phyloP scores from a whole-genome alignment of 73 alveolate genomes.

The Symbiodinium natans region DNA sequence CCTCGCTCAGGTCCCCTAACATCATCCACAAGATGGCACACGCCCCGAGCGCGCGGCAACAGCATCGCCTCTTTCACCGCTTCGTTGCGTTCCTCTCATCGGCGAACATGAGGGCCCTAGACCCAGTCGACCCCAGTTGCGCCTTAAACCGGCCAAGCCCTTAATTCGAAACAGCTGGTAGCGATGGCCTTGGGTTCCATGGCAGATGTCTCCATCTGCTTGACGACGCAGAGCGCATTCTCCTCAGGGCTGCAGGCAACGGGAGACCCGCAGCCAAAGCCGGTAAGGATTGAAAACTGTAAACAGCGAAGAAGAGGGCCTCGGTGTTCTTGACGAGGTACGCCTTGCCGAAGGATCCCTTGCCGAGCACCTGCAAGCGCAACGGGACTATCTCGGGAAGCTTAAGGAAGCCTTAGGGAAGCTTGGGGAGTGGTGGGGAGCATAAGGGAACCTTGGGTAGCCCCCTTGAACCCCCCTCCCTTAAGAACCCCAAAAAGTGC shows the following conservation, averaged over 20 bases:
- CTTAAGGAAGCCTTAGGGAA: background rate
- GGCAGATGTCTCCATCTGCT: slow-evolving; percentile 97
- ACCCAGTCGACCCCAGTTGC: no score
- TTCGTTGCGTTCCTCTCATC: slow-evolving; percentile 96
- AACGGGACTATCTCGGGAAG: background rate
- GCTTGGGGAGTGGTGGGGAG: background rate
- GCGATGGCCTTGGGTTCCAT: slow-evolving; percentile 96
- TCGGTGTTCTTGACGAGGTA: slow-evolving; percentile 96
- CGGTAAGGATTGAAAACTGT: background rate
- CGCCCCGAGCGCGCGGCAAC: no score
- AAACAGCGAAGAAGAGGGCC: background rate
- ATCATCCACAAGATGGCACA: no score
- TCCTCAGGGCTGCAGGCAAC: background rate
- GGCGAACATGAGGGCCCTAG: no score
- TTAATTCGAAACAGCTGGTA: no score
- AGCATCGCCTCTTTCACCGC: slow-evolving; percentile 98
- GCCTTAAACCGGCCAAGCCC: no score
- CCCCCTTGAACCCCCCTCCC: background rate
- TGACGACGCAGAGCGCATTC: slow-evolving; percentile 96
- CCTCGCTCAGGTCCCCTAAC: no score
- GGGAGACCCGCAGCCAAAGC: no score
- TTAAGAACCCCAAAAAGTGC: background rate
- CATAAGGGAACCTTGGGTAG: no score
- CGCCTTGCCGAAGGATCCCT: slow-evolving; percentile 98
- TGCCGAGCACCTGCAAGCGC: slow-evolving; percentile 96